Evolutionary conservation across 805 yeast genomes (phyloP), one percentile per base, ranked within the genome.

Genomic region (Yamadazyma kitorensis): DNA sequence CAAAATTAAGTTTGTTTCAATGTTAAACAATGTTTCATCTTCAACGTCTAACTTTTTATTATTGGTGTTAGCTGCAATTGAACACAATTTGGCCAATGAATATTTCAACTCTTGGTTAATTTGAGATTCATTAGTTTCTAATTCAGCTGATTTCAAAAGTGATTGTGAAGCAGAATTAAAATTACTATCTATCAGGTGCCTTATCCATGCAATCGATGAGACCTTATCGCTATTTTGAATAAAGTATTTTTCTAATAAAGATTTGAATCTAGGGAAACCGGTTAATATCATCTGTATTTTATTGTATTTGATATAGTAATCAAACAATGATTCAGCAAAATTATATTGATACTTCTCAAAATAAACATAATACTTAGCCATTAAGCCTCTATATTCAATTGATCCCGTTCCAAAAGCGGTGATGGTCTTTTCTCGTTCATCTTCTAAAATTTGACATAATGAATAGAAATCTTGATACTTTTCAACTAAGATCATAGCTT

Each of bases 51-150:
- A 46, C 4, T 4, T 13, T 3, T n/a, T 16, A 39, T 27, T 24
- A 7, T 30, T 12, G n/a, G 27, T 11, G 11, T 40, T 31, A 1
- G 68, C 53, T 0, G 79, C 80, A 13, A 84, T 49, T 1, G 76
- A 64, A 2, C 86, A 60, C 15, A 88, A 57, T 54, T 87, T 87
- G 2, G 94, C 89, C 31, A 87, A 57, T 37, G 86, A 82, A 39
- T 80, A 67, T 43, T 78, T 78, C 15, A 82, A 48, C 45, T 72
- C 76, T 46, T 72, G 73, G 44, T 70, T 72, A 9, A 57, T 57
- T 27, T 70, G 61, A 7, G 58, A 49, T 17, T 74, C 76, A 12
- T 70, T 71, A 2, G 52, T 41, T 6, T 47, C 37, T 4, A 37
- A 15, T 3, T 67, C 53, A 10, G 64, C 58, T 17, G 76, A 69